phyloP scores from a whole-genome alignment of 2,329 filamentous ascomycete species.

The Monilinia fructicola region DNA sequence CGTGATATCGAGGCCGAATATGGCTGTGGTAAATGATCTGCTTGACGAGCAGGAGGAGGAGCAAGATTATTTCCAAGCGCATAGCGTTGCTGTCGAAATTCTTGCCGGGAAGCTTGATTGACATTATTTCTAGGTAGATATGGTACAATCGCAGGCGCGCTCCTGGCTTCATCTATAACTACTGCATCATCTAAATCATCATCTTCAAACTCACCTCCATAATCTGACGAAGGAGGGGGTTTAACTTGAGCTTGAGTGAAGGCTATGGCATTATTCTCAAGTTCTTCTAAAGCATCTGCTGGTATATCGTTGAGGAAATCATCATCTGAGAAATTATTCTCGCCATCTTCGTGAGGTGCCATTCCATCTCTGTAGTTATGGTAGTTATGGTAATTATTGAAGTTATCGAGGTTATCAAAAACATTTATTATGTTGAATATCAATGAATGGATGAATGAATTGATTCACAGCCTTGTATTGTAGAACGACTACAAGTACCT shows the following conservation, averaged over 20 bases:
- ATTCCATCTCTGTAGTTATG: constrained; percentile 41
- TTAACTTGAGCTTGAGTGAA: constrained; percentile 46
- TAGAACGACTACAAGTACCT: neutral
- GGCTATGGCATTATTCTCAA: constrained; percentile 63
- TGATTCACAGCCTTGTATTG: neutral
- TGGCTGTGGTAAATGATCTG: constrained; percentile 15
- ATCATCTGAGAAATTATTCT: constrained; percentile 65
- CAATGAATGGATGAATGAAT: neutral
- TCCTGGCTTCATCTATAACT: constrained; percentile 45
- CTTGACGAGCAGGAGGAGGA: constrained; percentile 26
- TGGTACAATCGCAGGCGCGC: constrained; percentile 30
- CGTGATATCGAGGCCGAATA: constrained; percentile 20
- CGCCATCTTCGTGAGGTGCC: constrained; percentile 42
- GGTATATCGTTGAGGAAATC: constrained; percentile 63
- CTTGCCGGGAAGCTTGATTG: constrained; percentile 28
- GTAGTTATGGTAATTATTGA: constrained; percentile 35
- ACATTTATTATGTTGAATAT: neutral
- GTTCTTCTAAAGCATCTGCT: constrained; percentile 56
- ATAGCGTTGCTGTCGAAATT: constrained; percentile 34
- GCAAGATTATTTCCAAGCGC: constrained; percentile 22
- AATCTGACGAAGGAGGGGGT: constrained; percentile 41
- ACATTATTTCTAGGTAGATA: constrained; percentile 27
- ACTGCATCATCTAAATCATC: constrained; percentile 55
- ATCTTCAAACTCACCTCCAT: constrained; percentile 42
- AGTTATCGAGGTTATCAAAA: neutral